Evolutionary conservation across 345 rosid species (phyloP), one percentile per base, ranked within the genome.

Genomic region (Eucalyptus sp.): DNA sequence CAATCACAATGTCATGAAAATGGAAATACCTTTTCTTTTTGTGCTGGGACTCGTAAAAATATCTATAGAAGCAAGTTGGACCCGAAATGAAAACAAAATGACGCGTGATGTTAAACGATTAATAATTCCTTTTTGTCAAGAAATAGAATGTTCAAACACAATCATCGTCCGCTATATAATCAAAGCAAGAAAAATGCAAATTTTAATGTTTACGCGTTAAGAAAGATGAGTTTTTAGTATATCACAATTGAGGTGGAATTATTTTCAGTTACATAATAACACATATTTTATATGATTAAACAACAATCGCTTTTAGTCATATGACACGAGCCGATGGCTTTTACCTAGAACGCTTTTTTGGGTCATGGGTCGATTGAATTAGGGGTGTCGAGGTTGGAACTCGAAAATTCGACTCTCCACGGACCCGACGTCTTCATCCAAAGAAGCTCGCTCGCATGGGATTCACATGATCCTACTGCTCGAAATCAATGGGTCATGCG

Each of bases 351-450:
- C 2, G 8, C 1, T 29, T 5, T 13, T 27, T 13, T 27, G 0
- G 31, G 31, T 4, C 4, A 7, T 60, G 66, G 66, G 8, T 27
- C 10, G 15, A 27, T 12, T 29, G n/a, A 27, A 27, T 60, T 27
- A 60, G 14, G 31, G 4, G 66, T 22, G 22, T 51, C 2, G 9
- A 51, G 56, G 9, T 51, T n/a, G 8, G 37, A 15, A n/a, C 18
- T 7, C 37, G 76, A 29, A n/a, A 64, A 14, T n/a, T 7, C 18
- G 5, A 14, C 20, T 52, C 18, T 16, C 33, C 5, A n/a, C 0
- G 2, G 37, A n/a, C 5, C 37, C 15, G 3, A 1, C 3, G 6
- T 64, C 76, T n/a, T 15, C 5, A 15, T 64, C 3, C 1, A 2
- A 64, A 13, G 9, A 64, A 7, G 5, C 5, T 15, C 2, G 3